phyloP scores from a whole-genome alignment of 441 rosid species.

The Dalechampia spathulata region DNA sequence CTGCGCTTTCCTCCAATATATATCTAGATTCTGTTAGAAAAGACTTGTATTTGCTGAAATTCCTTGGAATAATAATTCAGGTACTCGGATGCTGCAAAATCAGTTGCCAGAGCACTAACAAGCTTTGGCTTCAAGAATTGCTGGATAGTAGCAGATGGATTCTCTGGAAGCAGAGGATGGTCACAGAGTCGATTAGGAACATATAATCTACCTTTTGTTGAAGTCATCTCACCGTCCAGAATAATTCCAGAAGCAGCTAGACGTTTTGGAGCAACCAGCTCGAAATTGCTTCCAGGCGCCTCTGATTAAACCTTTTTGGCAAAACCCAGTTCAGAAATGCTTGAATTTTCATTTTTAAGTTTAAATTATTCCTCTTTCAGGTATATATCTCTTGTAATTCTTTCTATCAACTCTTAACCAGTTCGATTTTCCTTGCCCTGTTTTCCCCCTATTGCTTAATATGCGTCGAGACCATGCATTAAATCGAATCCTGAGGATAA shows the following conservation, averaged over 20 bases:
- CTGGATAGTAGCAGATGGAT: constrained; percentile 69
- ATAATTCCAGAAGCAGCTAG: constrained; percentile 50
- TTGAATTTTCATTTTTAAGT: constrained; percentile 11
- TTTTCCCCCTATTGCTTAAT: no score
- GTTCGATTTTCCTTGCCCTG: no score
- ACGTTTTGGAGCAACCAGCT: constrained; percentile 50
- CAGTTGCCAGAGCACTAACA: constrained; percentile 60
- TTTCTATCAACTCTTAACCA: constrained; percentile 6
- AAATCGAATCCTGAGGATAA: no score
- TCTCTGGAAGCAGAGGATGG: constrained; percentile 89
- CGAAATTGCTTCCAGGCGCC: constrained; percentile 70
- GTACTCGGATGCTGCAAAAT: constrained; percentile 71
- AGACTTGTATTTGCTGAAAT: neutral
- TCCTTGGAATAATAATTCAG: constrained; percentile 22
- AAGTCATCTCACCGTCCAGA: constrained; percentile 64
- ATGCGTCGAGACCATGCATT: no score
- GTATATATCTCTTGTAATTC: constrained; percentile 12
- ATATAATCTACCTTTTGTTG: constrained; percentile 52
- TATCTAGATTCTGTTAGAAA: no score
- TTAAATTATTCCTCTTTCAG: constrained; percentile 10
- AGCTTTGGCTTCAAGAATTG: constrained; percentile 72
- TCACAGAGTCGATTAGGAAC: constrained; percentile 75
- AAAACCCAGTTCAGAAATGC: no score
- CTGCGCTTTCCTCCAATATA: neutral
- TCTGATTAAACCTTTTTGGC: constrained; percentile 31